Evolutionary conservation across 2,329 filamentous ascomycete species (phyloP), one percentile per base, ranked within the genome.

Genomic region (Calonectria pteridis): DNA sequence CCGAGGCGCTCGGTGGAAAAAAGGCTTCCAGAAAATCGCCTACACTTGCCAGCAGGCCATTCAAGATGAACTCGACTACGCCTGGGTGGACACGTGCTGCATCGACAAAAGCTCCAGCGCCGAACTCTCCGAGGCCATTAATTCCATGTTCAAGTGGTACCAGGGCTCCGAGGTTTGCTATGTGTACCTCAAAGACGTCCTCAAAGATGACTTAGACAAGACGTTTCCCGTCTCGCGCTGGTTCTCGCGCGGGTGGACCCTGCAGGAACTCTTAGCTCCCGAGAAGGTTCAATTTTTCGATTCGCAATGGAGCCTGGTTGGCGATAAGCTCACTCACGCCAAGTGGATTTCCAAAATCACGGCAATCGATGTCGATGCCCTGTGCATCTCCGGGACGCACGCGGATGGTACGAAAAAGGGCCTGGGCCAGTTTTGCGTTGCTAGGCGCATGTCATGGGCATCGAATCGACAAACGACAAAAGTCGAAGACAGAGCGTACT

Each of bases 51-150:
- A 28, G 3, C 63, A 71, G 9, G 72, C 72, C 3, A 16, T 33
- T 1, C 16, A 28, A 2, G 69, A 71, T 9, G 63, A 40, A 4
- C 40, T 67, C n/a, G 49, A 68, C 2, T 73, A 58, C n/a, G 33
- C 71, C 10, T 73, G 72, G 72, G 29, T 72, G 6, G 72, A 73
- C 26, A 73, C 72, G 1, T 71, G 68, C 26, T 73, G 72, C 40
- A 73, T 73, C 37, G 72, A 73, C 63, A 73, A 73, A 29, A 55
- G 53, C 6, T 71, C 63, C 64, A 73, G 72, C n/a, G 63, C 72
- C 14, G 72, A 73, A 28, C 20, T 73, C 16, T 64, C 62, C 0
- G 71, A 73, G 35, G 67, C 67, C 10, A 73, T 73, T 14, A 73
- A 73, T 49, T 73, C 62, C 6, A 73, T 73, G 68, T 73, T 49